A percentile compares a stretch with the other conserved stretches of the same genome.
Evolutionary conservation across 2,329 filamentous ascomycete species (phyloP).

Genomic region (Pseudogymnoascus sp.): DNA sequence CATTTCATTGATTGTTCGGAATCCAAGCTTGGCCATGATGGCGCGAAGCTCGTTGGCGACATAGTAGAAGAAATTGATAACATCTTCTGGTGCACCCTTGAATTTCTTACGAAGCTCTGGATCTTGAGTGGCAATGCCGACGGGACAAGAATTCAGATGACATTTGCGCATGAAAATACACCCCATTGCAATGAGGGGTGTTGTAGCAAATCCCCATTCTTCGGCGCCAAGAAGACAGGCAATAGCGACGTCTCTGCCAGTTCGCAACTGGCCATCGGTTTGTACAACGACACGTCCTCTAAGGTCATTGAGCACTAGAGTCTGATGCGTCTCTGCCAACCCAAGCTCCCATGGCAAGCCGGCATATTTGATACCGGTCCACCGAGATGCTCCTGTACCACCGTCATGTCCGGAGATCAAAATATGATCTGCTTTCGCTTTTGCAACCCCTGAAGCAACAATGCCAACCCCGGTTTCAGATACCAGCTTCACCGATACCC

Average conservation of each 20-base stretch:
- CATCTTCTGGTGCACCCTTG: constrained; percentile 83
- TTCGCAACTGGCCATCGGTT: constrained; percentile 89
- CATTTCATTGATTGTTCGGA: constrained; percentile 96
- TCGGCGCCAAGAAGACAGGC: constrained; percentile 94
- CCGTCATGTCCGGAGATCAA: constrained; percentile 94
- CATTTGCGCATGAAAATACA: constrained; percentile 92
- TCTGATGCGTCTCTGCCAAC: constrained; percentile 95
- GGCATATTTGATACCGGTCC: constrained; percentile 98
- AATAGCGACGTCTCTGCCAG: constrained; percentile 87
- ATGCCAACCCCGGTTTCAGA: constrained; percentile 97
- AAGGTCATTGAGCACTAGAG: constrained; percentile 87
- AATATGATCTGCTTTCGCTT: constrained; percentile 95
- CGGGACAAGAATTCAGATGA: constrained; percentile 66
- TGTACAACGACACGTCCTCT: constrained; percentile 93
- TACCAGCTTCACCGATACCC: constrained; percentile 94
- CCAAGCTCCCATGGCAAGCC: constrained; percentile 95
- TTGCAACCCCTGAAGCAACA: constrained; percentile 92
- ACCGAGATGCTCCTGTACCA: constrained; percentile 90
- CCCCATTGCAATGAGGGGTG: constrained; percentile 91
- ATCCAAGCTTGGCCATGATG: constrained; percentile 92
- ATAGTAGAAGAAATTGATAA: constrained; percentile 99
- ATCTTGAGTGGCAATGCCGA: constrained; percentile 92
- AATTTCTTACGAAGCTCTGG: constrained; percentile 94
- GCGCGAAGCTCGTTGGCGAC: constrained; percentile 90
- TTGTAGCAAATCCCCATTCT: constrained; percentile 94